Conservation (phyloP, 2,329 filamentous ascomycete species). For the Colletotrichum echinochloae region DNA sequence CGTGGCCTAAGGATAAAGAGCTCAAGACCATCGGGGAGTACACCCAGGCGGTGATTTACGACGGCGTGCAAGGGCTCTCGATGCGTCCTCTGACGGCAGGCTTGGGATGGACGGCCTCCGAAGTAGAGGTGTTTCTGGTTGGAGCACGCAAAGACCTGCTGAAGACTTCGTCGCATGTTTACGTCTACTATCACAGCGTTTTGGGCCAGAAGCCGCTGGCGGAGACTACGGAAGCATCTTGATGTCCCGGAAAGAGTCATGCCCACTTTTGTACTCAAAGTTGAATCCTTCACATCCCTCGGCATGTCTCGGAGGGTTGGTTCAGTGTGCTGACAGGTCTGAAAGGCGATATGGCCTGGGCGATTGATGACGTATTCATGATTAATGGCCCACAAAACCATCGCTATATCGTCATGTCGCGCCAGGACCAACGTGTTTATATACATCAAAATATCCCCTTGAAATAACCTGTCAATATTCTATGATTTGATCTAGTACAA, state of each 20-base stretch:
- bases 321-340: not conserved
- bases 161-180: not conserved
- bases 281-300: not conserved
- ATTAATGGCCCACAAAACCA: slow-evolving; percentile 1
- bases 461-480: accelerated
- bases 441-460: not conserved
- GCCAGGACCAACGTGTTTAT: not conserved
- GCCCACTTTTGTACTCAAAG: no score
- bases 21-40: not conserved
- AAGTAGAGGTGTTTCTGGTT: not conserved
- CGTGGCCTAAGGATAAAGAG: not conserved
- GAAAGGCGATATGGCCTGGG: slow-evolving; percentile 4
- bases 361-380: slow-evolving; percentile 31
- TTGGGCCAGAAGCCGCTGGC: not conserved
- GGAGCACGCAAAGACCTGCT: not conserved
- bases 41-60: not conserved
- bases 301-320: not conserved
- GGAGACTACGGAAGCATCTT: not conserved
- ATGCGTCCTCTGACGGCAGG: not conserved
- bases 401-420: not conserved
- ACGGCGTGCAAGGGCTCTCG: not conserved
- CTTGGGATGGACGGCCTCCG: not conserved
- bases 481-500: not conserved
- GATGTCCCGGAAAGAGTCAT: not conserved
- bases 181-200: not conserved